Evolutionary conservation across 768 basidiomycete species (phyloP).

Genomic region (Xerocomus spinulosus): DNA sequence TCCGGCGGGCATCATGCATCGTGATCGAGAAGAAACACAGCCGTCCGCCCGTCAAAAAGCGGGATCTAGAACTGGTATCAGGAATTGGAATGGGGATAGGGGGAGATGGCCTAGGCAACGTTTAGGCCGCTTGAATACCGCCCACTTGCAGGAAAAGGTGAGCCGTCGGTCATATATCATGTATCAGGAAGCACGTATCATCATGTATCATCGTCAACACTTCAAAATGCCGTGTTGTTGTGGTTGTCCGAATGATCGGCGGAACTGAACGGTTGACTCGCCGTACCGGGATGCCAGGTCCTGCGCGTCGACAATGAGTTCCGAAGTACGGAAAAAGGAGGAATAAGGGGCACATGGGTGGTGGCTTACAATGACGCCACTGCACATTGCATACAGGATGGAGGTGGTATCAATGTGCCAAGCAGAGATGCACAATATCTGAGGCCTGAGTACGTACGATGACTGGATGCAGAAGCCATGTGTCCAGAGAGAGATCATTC

Average conservation of each 20-base stretch:
- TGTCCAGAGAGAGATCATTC: background rate
- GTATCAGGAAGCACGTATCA: background rate
- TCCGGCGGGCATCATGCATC: too few relatives aligned
- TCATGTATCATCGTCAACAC: background rate
- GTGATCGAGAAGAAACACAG: too few relatives aligned
- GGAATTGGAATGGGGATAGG: background rate
- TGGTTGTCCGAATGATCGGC: background rate
- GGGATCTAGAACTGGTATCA: background rate
- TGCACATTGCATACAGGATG: too few relatives aligned
- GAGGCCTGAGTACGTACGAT: too few relatives aligned
- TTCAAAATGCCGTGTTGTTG: background rate
- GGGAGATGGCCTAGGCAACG: background rate
- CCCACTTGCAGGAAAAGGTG: background rate
- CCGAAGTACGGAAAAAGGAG: too few relatives aligned
- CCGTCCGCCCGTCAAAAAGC: background rate
- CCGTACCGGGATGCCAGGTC: too few relatives aligned
- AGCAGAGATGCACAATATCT: too few relatives aligned
- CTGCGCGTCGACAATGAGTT: too few relatives aligned
- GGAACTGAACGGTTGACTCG: too few relatives aligned
- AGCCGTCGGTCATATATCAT: background rate
- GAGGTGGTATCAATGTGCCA: too few relatives aligned
- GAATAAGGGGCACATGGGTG: too few relatives aligned
- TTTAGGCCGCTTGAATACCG: background rate
- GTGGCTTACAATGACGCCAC: too few relatives aligned
- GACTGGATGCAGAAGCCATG: background rate